These are phyloP conservation scores for Talaromyces sp. DNA, from an alignment of 2,329 filamentous ascomycete genomes.

Conservation along the genomic window DNA sequence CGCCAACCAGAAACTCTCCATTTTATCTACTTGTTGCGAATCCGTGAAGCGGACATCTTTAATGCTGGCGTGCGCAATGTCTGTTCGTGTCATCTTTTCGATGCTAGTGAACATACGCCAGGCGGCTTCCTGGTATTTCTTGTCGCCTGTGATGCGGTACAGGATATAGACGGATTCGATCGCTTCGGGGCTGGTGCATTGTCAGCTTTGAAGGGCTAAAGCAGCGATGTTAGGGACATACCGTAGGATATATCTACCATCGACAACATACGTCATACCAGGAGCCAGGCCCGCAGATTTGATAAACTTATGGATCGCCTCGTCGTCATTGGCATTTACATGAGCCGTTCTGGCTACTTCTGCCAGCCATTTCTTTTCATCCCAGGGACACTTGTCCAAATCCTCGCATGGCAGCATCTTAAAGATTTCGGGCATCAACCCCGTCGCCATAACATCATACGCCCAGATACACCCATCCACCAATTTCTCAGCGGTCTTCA, in stretches of 20 bases:
- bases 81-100: conserved; percentile 39
- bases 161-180: conserved; percentile 59
- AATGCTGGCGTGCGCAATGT: conserved; percentile 42
- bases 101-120: conserved; percentile 49
- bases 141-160: conserved; percentile 55
- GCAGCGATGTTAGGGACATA: not conserved
- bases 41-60: conserved; percentile 34
- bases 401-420: conserved; percentile 48
- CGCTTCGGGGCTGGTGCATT: conserved; percentile 45
- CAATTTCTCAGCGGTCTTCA: conserved; percentile 52
- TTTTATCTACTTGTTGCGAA: conserved; percentile 32
- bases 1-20: conserved; percentile 45
- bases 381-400: conserved; percentile 47
- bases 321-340: not conserved
- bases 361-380: conserved; percentile 42
- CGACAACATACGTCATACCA: conserved; percentile 12
- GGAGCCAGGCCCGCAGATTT: conserved; percentile 10
- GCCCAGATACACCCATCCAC: conserved; percentile 59
- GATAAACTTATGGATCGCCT: not conserved
- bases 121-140: conserved; percentile 40
- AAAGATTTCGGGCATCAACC: conserved; percentile 59
- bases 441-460: conserved; percentile 52
- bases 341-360: conserved; percentile 20
- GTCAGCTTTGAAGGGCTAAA: not conserved
- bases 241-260: conserved; percentile 16